A percentile compares a stretch with the other conserved stretches of the same genome.
Evolutionary conservation across 1,284 basidiomycete genomes (phyloP).

Genomic region (Salmacisia buchloeana): DNA sequence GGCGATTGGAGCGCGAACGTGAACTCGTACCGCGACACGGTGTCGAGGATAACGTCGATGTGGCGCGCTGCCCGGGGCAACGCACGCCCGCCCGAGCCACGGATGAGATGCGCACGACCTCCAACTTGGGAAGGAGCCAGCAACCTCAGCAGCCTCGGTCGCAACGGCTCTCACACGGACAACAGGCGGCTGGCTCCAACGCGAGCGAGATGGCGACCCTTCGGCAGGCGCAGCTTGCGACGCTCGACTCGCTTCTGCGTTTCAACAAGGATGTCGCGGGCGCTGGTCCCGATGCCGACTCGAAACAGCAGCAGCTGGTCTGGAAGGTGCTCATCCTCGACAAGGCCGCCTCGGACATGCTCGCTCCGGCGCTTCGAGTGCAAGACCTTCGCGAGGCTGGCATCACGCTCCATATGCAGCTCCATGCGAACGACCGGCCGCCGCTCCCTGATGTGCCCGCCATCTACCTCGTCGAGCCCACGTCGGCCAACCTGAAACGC

Average conservation of each 20-base stretch:
- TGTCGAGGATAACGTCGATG: too few relatives aligned
- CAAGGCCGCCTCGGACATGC: constrained; percentile 88
- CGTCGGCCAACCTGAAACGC: constrained; percentile 73
- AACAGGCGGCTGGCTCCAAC: constrained; percentile 2
- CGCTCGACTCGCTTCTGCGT: constrained; percentile 44
- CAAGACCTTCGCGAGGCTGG: constrained; percentile 94
- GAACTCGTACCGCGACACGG: too few relatives aligned
- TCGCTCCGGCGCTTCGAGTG: constrained; percentile 88
- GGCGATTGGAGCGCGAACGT: too few relatives aligned
- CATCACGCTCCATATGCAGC: constrained; percentile 95
- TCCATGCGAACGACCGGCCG: constrained; percentile 75
- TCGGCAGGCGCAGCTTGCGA: constrained; percentile 37
- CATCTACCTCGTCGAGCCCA: constrained; percentile 92
- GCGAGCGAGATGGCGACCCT: constrained; percentile 17
- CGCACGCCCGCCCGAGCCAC: too few relatives aligned
- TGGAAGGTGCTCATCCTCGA: constrained; percentile 98
- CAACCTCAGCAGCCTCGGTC: neutral
- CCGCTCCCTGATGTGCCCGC: constrained; percentile 91
- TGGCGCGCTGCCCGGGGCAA: too few relatives aligned
- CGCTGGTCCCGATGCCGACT: neutral
- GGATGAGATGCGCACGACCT: too few relatives aligned
- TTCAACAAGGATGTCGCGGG: constrained; percentile 31
- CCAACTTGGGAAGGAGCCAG: too few relatives aligned
- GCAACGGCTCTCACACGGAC: neutral
- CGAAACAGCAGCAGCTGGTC: constrained; percentile 51